Evolutionary conservation across 2,329 filamentous ascomycete species (phyloP).

Genomic region (Ophiostoma fasciatum): DNA sequence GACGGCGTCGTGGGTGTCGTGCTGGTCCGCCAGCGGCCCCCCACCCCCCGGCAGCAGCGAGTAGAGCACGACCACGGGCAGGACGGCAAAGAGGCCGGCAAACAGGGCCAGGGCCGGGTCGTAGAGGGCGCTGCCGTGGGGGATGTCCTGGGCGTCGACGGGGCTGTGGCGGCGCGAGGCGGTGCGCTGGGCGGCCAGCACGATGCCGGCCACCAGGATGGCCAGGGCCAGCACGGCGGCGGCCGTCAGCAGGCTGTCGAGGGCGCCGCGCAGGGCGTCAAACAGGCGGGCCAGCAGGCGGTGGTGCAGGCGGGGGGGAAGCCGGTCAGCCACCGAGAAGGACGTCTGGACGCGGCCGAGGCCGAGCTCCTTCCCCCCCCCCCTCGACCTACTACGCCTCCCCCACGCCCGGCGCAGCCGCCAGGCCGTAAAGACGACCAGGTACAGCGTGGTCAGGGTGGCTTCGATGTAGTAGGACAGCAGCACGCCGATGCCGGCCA

Average conservation of each 20-base stretch:
- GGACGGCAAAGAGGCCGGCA: constrained; percentile 5
- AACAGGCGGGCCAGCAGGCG: constrained; percentile 10
- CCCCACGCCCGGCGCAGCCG: constrained; percentile 1
- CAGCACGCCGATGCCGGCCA: constrained; percentile 12
- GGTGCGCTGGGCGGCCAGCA: constrained; percentile 4
- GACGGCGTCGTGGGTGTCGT: constrained; percentile 1
- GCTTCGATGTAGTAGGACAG: constrained; percentile 12
- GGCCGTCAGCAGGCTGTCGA: constrained; percentile 13
- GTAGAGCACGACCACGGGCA: constrained; percentile 10
- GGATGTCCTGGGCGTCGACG: constrained; percentile 2
- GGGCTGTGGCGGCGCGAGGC: not conserved
- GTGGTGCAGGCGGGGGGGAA: not conserved
- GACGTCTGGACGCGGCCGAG: no score
- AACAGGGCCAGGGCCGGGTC: constrained; percentile 11
- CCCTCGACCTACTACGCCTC: not conserved
- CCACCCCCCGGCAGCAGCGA: constrained; percentile 7
- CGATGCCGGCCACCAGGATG: constrained; percentile 12
- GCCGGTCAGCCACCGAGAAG: not conserved
- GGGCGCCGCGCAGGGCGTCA: constrained; percentile 14
- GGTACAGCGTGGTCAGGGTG: constrained; percentile 8
- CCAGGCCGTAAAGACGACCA: constrained; percentile 8
- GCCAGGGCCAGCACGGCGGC: constrained; percentile 9
- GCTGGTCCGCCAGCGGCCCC: not conserved
- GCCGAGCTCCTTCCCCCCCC: not conserved
- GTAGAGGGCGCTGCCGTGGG: constrained; percentile 10